Evolutionary conservation across 306 rosid species (phyloP), one percentile per base, ranked within the genome.

Genomic region (Rosa rugosa): DNA sequence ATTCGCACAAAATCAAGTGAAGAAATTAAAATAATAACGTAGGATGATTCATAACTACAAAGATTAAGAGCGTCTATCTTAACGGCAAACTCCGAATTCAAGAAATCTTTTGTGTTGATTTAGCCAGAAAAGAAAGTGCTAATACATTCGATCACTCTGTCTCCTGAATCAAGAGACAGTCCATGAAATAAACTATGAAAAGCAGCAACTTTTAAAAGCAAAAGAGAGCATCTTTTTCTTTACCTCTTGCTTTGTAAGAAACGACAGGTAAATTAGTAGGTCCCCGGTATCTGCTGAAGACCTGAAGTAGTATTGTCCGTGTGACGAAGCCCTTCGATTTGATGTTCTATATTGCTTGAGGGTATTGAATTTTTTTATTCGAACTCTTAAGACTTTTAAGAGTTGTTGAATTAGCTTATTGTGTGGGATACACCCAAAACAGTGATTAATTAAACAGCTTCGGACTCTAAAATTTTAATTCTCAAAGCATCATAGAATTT

Each of bases 171-270:
- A 79, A 41, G 67, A 75, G 86, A 87, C 87, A 77, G 72, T 74
- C 83, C 83, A 79, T 77, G 75, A 71, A 82, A 78, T 82, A 83
- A 84, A 84, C 86, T 81, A 85, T 80, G 81, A 80, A 90, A 89
- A 88, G 93, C 77, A 79, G 4, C 77, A 22, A 84, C 93, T 90
- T 90, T 92, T 69, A 82, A 92, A 88, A 87, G 91, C 73, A 81
- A 90, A 88, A 84, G 96, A 77, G 57, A 80, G 50, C 66, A 44
- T 45, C 80, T 60, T 89, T 84, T 77, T 75, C 75, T 71, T 50
- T 45, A 9, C 70, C 65, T 14, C 45, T 73, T 59, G 75, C 69
- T 57, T 42, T 38, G 64, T 42, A 12, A 41, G 44, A 56, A 40
- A 13, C 22, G 38, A 31, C 34, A 13, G 42, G 36, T 40, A 53